Evolutionary conservation across 179 eudicot genomes (phyloP).

Genomic region (Beta corolliflora): DNA sequence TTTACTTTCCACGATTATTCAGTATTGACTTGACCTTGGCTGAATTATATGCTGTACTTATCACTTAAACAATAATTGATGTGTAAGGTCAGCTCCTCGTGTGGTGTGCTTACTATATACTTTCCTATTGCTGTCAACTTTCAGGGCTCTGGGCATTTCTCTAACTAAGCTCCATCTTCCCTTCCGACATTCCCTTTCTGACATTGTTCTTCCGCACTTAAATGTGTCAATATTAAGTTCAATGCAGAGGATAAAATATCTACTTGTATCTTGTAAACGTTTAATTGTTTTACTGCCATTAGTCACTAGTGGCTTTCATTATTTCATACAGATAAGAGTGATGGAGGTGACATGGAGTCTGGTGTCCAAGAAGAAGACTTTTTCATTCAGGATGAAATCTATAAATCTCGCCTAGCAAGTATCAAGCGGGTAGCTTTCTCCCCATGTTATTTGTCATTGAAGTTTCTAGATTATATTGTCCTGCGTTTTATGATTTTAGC

Average conservation of each 20-base stretch:
- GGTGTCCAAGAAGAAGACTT: constrained; percentile 77
- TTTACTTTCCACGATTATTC: no score
- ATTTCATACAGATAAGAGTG: constrained; percentile 69
- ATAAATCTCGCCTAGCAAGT: constrained; percentile 90
- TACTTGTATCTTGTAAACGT: not conserved
- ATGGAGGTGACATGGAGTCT: constrained; percentile 61
- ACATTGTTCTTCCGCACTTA: not conserved
- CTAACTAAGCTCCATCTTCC: not conserved
- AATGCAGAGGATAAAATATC: not conserved
- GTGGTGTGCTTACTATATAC: not conserved
- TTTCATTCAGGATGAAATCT: constrained; percentile 83
- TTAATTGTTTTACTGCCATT: not conserved
- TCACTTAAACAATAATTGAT: not conserved
- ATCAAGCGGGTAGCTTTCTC: constrained; percentile 76
- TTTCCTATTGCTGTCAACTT: not conserved
- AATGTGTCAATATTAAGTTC: not conserved
- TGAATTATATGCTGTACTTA: not conserved
- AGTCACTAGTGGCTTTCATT: constrained; percentile 23
- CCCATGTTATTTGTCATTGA: not conserved
- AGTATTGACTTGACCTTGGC: not conserved
- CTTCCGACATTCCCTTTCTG: not conserved
- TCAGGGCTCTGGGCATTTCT: not conserved
- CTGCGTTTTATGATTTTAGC: constrained; percentile 2
- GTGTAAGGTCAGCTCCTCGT: not conserved
- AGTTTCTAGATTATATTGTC: constrained; percentile 12